Conservation (phyloP, 1,139 yeast species). For the Kodamaea alishanica region DNA sequence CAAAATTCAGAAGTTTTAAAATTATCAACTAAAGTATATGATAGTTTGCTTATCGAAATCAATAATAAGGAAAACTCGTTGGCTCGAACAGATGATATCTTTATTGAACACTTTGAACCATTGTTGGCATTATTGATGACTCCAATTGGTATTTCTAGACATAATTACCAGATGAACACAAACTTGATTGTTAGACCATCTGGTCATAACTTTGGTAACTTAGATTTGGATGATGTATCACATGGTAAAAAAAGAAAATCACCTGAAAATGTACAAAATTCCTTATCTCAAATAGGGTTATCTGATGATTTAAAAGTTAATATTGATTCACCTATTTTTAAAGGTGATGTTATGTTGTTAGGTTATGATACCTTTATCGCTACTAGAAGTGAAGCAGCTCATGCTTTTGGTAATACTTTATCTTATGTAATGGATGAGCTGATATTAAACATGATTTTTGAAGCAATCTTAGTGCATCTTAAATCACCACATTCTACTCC, state of each 20-base stretch:
- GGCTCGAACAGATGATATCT: constrained; percentile 43
- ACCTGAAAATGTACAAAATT: constrained; percentile 15
- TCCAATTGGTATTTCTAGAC: constrained; percentile 91
- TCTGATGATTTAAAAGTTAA: constrained; percentile 63
- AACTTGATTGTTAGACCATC: constrained; percentile 75
- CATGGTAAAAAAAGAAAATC: constrained; percentile 36
- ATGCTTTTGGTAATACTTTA: constrained; percentile 70
- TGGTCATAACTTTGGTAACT: constrained; percentile 48
- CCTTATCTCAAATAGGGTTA: constrained; percentile 45
- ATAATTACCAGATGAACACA: constrained; percentile 80
- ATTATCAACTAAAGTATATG: constrained; percentile 63
- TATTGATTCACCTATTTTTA: constrained; percentile 88
- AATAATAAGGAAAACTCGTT: constrained; percentile 19
- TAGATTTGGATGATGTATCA: constrained; percentile 22
- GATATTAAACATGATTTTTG: constrained; percentile 35
- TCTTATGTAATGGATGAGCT: constrained; percentile 48
- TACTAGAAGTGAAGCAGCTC: constrained; percentile 74
- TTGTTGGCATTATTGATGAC: constrained; percentile 75
- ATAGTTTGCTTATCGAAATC: constrained; percentile 50
- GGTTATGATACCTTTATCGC: constrained; percentile 72
- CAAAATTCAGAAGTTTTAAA: constrained; percentile 72
- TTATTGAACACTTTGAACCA: constrained; percentile 55
- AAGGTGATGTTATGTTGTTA: constrained; percentile 86
- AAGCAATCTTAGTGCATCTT: constrained; percentile 39
- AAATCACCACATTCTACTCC: constrained; percentile 76